Evolutionary conservation across 768 basidiomycete species (phyloP), one percentile per base, ranked within the genome.

Genomic region (Termitomyces sp.): DNA sequence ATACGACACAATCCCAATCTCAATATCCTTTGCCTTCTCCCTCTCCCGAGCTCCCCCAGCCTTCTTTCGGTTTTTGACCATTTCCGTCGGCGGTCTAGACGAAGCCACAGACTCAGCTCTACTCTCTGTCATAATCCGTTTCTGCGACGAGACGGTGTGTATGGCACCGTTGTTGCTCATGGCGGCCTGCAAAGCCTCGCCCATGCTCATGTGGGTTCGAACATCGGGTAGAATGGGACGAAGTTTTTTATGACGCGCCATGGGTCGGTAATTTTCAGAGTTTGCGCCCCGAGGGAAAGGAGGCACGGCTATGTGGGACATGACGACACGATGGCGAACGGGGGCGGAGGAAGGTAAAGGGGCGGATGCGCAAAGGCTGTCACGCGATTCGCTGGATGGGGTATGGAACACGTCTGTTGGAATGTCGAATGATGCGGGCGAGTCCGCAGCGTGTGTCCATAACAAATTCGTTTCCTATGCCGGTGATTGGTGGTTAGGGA

Each of bases 291-390:
- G 30, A 22, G 63, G 63, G 16, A 71, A 53, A 0, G 65, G 65
- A 2, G 71, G 71, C 2, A 69, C 65, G 30, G 56, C 47, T 10
- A 73, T 62, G 50, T 70, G 60, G 6, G 66, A 63, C 44, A 69
- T 57, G 2, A 67, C 1, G 30, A 54, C 13, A n/a, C 62, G 49
- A 48, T 32, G 54, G 22, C 30, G 58, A 18, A 8, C 20, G 44
- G 46, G 46, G 6, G 5, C 38, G 2, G 44, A 58, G 7, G 60
- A 43, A 14, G 61, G 40, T n/a, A 32, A 35, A 22, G 43, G 38
- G 6, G 6, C 42, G n/a, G 45, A 43, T 28, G 45, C 16, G 48
- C 46, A 38, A 6, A 64, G 24, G 65, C 45, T 26, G 45, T 57
- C 40, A 14, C 18, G 26, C 14, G 47, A 54, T 44, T 48, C 63